phyloP scores from a whole-genome alignment of 768 basidiomycete species.

The Suillus decipiens region DNA sequence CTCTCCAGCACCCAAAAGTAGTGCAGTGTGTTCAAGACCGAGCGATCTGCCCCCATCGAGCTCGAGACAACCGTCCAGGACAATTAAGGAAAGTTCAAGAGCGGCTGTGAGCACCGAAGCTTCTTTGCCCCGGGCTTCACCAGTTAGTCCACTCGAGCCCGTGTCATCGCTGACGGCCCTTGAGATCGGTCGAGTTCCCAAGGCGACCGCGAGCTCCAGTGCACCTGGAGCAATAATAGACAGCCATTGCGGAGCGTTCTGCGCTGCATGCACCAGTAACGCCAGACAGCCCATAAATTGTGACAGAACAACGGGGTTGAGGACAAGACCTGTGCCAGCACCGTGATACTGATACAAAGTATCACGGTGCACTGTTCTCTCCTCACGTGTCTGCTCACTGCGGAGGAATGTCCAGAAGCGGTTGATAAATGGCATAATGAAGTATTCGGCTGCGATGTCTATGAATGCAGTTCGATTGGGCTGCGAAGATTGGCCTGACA shows the following conservation, averaged over 20 bases:
- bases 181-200: slow-evolving; percentile 70
- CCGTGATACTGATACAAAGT: slow-evolving; percentile 62
- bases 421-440: slow-evolving; percentile 87
- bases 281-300: slow-evolving; percentile 76
- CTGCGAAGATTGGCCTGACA: slow-evolving; percentile 12
- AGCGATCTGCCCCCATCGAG: slow-evolving; percentile 77
- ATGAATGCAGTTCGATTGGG: slow-evolving; percentile 46
- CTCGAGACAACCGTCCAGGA: slow-evolving; percentile 74
- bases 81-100: slow-evolving; percentile 75
- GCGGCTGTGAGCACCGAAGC: slow-evolving; percentile 74
- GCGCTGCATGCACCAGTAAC: slow-evolving; percentile 80
- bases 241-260: slow-evolving; percentile 80
- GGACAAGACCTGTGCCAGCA: slow-evolving; percentile 79
- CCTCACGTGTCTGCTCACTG: slow-evolving; percentile 78
- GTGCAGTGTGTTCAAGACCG: slow-evolving; percentile 70
- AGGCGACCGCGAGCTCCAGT: slow-evolving; percentile 78
- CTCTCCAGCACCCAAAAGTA: slow-evolving; percentile 73
- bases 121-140: slow-evolving; percentile 46
- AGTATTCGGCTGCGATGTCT: slow-evolving; percentile 81
- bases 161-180: slow-evolving; percentile 36
- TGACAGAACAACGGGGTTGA: slow-evolving; percentile 75
- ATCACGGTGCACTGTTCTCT: slow-evolving; percentile 60
- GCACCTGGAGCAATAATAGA: slow-evolving; percentile 79
- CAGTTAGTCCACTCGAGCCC: slow-evolving; percentile 25
- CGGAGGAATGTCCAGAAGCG: slow-evolving; percentile 95